Evolutionary conservation across 2,329 filamentous ascomycete genomes (phyloP), one percentile per base, ranked within the genome.

Genomic region (Gyromitra esculenta): DNA sequence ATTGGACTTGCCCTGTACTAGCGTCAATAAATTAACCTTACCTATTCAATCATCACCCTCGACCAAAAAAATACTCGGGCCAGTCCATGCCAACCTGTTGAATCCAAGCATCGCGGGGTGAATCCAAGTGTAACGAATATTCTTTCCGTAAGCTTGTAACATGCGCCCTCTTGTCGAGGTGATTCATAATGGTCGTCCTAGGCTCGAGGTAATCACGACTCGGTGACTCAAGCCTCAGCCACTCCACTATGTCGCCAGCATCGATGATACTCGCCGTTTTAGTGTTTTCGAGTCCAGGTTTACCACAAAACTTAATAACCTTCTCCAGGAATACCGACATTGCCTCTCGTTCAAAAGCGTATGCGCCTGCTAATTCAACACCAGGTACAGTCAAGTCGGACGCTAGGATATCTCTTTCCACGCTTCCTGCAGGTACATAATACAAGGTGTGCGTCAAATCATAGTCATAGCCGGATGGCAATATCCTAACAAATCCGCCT

Each of bases 51-150:
- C 25, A 31, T 31, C 2, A 4, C 25, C 2, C 25, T 31, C 43
- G 18, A 48, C 41, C 11, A 63, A 63, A 63, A 21, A 63, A 63
- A 5, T 63, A 63, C 21, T 63, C 41, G 18, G 59, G 59, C 59
- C 41, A 63, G 39, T 48, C 59, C 59, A 63, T 45, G 5, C 41
- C 59, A 31, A 63, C 59, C 5, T 43, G 39, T n/a, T 13, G 59
- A 48, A 64, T 64, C 60, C 43, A 64, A 64, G n/a, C n/a, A 8
- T 50, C 43, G 21, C 21, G 11, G 31, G 18, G 39, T 5, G 60
- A 64, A 50, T 50, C 11, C 18, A 64, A n/a, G 60, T 64, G 60
- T 21, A 64, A 37, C 2, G 60, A 64, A 50, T 25, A 50, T 11
- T 35, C 15, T 4, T 8, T n/a, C 21, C 60, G 60, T 15, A 64